phyloP scores from a whole-genome alignment of 2,329 filamentous ascomycete species.

The Alternaria sp. region DNA sequence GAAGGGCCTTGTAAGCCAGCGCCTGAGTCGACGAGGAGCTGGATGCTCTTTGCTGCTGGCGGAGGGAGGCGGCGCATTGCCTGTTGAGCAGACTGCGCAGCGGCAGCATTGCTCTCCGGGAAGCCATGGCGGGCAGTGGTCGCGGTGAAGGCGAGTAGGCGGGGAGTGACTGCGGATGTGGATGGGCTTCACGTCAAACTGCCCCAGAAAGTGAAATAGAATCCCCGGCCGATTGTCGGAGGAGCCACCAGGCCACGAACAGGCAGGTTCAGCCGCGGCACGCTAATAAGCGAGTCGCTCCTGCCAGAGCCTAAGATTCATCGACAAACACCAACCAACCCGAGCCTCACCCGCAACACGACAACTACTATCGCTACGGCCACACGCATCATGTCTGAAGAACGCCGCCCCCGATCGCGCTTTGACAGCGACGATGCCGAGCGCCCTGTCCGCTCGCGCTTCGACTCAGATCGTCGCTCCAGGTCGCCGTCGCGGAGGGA shows the following conservation, averaged over 20 bases:
- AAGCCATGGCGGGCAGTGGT: slow-evolving; percentile 47
- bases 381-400: slow-evolving; percentile 71
- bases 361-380: neutral
- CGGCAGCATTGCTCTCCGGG: slow-evolving; percentile 50
- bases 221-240: slow-evolving; percentile 15
- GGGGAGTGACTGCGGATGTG: slow-evolving; percentile 13
- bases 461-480: slow-evolving; percentile 67
- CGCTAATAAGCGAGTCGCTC: slow-evolving; percentile 10
- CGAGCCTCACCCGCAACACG: slow-evolving; percentile 1
- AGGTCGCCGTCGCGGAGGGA: slow-evolving; percentile 75
- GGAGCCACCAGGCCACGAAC: neutral
- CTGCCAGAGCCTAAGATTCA: slow-evolving; percentile 3
- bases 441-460: slow-evolving; percentile 68
- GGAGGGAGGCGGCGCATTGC: slow-evolving; percentile 34
- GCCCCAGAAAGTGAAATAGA: slow-evolving; percentile 16
- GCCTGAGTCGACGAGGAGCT: slow-evolving; percentile 81
- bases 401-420: slow-evolving; percentile 86
- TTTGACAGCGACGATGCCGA: slow-evolving; percentile 90
- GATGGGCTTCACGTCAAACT: slow-evolving; percentile 1
- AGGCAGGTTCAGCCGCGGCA: slow-evolving; percentile 13
- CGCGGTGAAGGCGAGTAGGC: slow-evolving; percentile 24
- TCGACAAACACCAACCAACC: neutral
- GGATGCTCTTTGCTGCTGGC: slow-evolving; percentile 46
- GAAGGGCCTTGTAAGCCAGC: slow-evolving; percentile 95
- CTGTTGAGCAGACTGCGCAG: slow-evolving; percentile 41